A percentile compares a stretch with the other conserved stretches of the same genome.
Evolutionary conservation across 164 flowering plant species (phyloP).

Genomic region (Nymphaea colorata): DNA sequence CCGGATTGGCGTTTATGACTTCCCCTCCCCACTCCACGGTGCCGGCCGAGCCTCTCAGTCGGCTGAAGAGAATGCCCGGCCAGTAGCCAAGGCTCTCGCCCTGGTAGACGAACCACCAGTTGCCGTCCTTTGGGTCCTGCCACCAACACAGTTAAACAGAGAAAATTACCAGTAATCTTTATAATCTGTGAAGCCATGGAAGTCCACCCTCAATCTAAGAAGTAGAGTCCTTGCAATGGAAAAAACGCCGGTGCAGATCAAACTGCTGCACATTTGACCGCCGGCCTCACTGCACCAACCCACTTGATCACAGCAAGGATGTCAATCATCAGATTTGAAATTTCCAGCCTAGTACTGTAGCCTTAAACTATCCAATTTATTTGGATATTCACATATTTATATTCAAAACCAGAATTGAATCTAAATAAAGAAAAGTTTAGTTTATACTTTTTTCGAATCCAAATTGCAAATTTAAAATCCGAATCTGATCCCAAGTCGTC

Average conservation of each 20-base stretch:
- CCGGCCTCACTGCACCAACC: no score
- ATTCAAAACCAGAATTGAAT: no score
- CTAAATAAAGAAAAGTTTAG: no score
- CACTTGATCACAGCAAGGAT: no score
- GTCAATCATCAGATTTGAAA: no score
- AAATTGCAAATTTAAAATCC: no score
- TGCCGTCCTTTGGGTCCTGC: not conserved
- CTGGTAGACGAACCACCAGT: slow-evolving; percentile 3
- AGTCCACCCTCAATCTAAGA: not conserved
- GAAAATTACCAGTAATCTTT: not conserved
- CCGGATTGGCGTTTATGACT: not conserved
- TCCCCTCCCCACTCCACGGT: slow-evolving; percentile 5
- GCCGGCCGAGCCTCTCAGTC: not conserved
- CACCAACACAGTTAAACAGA: not conserved
- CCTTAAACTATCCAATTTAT: no score
- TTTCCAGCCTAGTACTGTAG: no score
- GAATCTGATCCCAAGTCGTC: no score
- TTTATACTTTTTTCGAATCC: no score
- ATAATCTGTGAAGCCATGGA: not conserved
- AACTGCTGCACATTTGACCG: no score
- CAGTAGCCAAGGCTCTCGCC: slow-evolving; percentile 2
- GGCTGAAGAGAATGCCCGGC: slow-evolving; percentile 2
- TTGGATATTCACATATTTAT: no score
- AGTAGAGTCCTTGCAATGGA: not conserved
- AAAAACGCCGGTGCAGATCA: slow-evolving; percentile 10